phyloP scores from a whole-genome alignment of 2,329 filamentous ascomycete species.

The Cercospora brassicicola region DNA sequence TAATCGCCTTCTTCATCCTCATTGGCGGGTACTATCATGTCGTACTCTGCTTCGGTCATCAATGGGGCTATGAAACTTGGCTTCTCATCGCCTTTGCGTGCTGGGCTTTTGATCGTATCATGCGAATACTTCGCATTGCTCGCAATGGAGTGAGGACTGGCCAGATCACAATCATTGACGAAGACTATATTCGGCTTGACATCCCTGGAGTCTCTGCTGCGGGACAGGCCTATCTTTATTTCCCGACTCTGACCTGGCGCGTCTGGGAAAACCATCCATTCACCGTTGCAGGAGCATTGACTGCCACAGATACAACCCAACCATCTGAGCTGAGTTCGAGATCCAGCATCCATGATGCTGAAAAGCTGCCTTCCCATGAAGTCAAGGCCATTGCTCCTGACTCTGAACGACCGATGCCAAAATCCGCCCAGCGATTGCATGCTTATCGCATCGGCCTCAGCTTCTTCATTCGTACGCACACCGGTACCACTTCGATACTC shows the following conservation, averaged over 20 bases:
- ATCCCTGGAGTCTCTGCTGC: constrained; percentile 44
- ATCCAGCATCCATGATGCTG: not conserved
- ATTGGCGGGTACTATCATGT: constrained; percentile 51
- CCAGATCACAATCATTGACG: constrained; percentile 39
- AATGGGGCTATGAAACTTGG: constrained; percentile 53
- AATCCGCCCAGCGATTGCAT: not conserved
- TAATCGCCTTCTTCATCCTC: constrained; percentile 45
- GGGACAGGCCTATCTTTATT: constrained; percentile 51
- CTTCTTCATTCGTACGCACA: constrained; percentile 41
- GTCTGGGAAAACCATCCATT: constrained; percentile 60
- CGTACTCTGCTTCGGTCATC: constrained; percentile 37
- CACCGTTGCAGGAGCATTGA: constrained; percentile 40
- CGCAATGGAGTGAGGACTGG: constrained; percentile 44
- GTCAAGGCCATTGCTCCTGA: not conserved
- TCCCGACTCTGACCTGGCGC: constrained; percentile 47
- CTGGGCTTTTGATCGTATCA: constrained; percentile 51
- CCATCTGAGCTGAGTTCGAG: not conserved
- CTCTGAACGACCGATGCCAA: not conserved
- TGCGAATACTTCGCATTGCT: constrained; percentile 44
- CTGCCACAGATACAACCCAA: not conserved
- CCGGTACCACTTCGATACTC: constrained; percentile 41
- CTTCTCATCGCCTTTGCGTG: constrained; percentile 47
- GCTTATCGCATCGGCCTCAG: constrained; percentile 34
- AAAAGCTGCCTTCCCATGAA: constrained; percentile 6
- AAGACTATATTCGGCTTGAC: constrained; percentile 45